phyloP scores from a whole-genome alignment of 1,284 basidiomycete species.

The Heterobasidion occidentale region DNA sequence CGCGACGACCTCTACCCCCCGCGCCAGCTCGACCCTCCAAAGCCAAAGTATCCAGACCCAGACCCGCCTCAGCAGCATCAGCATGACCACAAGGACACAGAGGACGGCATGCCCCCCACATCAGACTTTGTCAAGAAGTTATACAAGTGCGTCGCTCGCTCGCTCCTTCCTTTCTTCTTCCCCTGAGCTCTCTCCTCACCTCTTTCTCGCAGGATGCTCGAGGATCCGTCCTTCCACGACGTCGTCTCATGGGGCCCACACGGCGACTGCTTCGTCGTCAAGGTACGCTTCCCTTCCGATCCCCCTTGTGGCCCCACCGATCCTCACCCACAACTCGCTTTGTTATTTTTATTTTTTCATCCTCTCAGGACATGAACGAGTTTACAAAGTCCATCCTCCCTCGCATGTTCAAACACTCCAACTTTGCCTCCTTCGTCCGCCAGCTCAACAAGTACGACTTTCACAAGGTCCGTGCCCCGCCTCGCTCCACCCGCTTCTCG shows the following conservation, averaged over 20 bases:
- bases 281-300: constrained; percentile 20
- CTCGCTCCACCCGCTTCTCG: constrained; percentile 1
- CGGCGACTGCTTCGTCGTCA: constrained; percentile 91
- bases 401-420: constrained; percentile 94
- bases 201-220: constrained; percentile 65
- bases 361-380: constrained; percentile 87
- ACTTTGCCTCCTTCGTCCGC: constrained; percentile 90
- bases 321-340: neutral
- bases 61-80: constrained; percentile 13
- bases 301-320: neutral
- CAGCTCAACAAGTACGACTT: constrained; percentile 99
- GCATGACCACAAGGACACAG: constrained; percentile 13
- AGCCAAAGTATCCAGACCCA: constrained; percentile 18
- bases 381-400: constrained; percentile 94
- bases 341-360: neutral
- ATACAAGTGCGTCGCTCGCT: constrained; percentile 67
- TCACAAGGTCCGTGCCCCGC: constrained; percentile 63
- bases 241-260: constrained; percentile 84
- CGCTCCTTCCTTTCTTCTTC: constrained; percentile 2
- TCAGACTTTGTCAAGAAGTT: constrained; percentile 95
- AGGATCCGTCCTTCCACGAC: constrained; percentile 66
- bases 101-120: constrained; percentile 66
- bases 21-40: constrained; percentile 15
- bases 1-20: constrained; percentile 25
- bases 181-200: constrained; percentile 6